Evolutionary conservation across 495 filamentous ascomycete genomes (phyloP).

Genomic region (Penicillium robsamsonii): DNA sequence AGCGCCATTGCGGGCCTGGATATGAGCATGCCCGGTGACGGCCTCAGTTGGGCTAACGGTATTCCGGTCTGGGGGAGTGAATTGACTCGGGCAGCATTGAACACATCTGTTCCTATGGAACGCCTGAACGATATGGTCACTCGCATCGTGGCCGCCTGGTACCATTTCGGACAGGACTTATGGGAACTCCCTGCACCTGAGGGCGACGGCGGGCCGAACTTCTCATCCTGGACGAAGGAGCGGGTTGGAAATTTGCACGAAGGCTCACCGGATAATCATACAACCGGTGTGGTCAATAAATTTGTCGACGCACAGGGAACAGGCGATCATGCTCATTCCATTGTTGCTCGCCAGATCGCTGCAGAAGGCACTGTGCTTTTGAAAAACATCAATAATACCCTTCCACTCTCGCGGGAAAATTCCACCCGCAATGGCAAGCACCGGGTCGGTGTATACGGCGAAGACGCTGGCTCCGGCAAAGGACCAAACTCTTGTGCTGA

Average conservation of each 20-base stretch:
- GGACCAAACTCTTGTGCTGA: conserved; percentile 78
- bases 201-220: conserved; percentile 74
- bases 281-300: conserved; percentile 66
- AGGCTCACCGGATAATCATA: conserved; percentile 57
- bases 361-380: conserved; percentile 83
- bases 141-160: conserved; percentile 89
- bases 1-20: conserved; percentile 83
- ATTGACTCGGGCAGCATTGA: conserved; percentile 75
- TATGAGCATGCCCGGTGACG: conserved; percentile 96
- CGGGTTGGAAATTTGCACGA: conserved; percentile 61
- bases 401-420: conserved; percentile 61
- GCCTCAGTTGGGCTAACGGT: conserved; percentile 71
- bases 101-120: conserved; percentile 76
- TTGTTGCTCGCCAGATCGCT: conserved; percentile 69
- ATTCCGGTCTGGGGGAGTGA: conserved; percentile 76
- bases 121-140: conserved; percentile 92
- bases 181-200: conserved; percentile 54
- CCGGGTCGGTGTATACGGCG: conserved; percentile 76
- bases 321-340: conserved; percentile 62
- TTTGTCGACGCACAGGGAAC: conserved; percentile 67
- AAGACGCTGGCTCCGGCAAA: conserved; percentile 68
- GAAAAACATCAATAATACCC: conserved; percentile 65
- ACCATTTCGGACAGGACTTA: conserved; percentile 81
- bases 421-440: conserved; percentile 42
- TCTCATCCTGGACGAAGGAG: conserved; percentile 85